A percentile compares a stretch with the other conserved stretches of the same genome.
Conservation (phyloP, 352 stramenopile species). For the Phytopythium boreale region DNA sequence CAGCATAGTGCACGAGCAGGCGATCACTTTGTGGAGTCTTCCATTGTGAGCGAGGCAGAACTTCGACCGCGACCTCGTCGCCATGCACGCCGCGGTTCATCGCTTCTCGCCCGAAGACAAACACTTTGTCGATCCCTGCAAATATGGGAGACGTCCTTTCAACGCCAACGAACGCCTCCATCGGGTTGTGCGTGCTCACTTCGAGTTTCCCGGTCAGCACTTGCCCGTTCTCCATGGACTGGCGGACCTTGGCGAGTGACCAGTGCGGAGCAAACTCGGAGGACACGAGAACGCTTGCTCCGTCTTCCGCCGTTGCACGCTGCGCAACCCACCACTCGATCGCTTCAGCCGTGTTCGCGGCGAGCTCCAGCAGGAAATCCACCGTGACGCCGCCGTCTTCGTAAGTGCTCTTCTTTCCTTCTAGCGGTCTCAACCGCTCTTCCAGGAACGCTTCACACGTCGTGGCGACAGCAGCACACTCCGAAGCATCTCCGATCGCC, state of each 20-base stretch:
- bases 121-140: conserved; percentile 45
- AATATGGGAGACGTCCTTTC: conserved; percentile 24
- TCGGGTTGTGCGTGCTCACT: conserved; percentile 68
- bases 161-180: conserved; percentile 71
- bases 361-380: conserved; percentile 52
- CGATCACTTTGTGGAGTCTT: conserved; percentile 55
- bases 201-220: conserved; percentile 55
- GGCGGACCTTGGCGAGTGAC: conserved; percentile 26
- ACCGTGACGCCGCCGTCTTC: conserved; percentile 19
- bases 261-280: conserved; percentile 62
- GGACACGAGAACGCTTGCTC: conserved; percentile 11
- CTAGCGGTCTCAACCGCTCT: conserved; percentile 24
- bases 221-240: conserved; percentile 25
- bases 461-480: conserved; percentile 11
- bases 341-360: conserved; percentile 56
- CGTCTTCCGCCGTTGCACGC: conserved; percentile 22
- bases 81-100: conserved; percentile 98
- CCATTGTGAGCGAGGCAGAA: conserved; percentile 86
- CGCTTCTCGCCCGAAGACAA: conserved; percentile 70
- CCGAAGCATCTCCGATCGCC: conserved; percentile 32
- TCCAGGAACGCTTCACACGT: conserved; percentile 57
- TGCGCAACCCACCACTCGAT: conserved; percentile 45
- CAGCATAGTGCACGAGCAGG: conserved; percentile 66
- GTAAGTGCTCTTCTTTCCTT: not conserved
- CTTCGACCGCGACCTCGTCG: conserved; percentile 94